Evolutionary conservation across 1,284 basidiomycete species (phyloP).

Genomic region (Melampsora americana): DNA sequence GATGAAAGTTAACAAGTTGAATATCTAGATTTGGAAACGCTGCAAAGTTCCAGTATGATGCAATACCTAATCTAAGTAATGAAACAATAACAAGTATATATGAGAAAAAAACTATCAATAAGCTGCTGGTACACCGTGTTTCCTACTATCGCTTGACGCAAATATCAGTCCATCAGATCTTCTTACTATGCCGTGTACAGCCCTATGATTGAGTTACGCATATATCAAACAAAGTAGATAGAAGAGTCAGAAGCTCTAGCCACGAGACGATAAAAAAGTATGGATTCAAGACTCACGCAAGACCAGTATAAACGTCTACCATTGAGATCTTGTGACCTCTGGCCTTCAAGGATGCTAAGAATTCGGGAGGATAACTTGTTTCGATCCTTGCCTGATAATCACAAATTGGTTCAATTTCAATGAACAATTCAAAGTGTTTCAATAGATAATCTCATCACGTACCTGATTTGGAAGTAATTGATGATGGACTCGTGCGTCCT

Average conservation of each 20-base stretch:
- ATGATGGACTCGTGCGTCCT: conserved; percentile 82
- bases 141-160: conserved; percentile 36
- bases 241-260: too few species aligned
- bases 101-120: conserved; percentile 8
- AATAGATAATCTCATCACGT: conserved; percentile 19
- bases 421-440: too few species aligned
- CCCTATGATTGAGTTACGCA: neutral
- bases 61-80: too few species aligned
- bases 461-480: conserved; percentile 70
- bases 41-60: too few species aligned
- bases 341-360: conserved; percentile 14
- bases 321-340: conserved; percentile 34
- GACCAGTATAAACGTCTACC: conserved; percentile 17
- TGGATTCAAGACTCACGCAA: conserved; percentile 16
- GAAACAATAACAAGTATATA: too few species aligned
- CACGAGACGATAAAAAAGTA: neutral
- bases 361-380: conserved; percentile 31
- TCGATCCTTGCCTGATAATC: conserved; percentile 14
- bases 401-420: neutral
- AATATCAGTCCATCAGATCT: conserved; percentile 9
- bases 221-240: neutral
- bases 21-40: too few species aligned
- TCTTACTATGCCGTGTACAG: conserved; percentile 20
- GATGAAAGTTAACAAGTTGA: too few species aligned
- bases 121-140: conserved; percentile 32